These are phyloP conservation scores for Moesziomyces antarcticus DNA, from an alignment of 1,284 basidiomycete genomes.

Conservation along the genomic window DNA sequence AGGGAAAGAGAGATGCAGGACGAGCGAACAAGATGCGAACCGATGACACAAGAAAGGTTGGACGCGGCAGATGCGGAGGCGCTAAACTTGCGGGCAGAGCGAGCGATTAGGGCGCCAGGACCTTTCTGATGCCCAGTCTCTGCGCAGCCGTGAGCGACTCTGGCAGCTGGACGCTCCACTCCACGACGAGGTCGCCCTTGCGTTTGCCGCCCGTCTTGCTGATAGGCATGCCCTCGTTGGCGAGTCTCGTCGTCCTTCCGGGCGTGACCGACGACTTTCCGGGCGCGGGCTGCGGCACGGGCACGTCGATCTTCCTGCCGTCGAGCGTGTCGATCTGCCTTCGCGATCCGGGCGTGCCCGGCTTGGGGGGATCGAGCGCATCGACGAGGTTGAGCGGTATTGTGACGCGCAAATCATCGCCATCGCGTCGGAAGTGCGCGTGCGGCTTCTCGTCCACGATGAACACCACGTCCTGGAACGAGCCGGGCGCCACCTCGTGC, in stretches of 20 bases:
- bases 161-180: slow-evolving; percentile 64
- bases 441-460: slow-evolving; percentile 66
- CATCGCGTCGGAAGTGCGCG: slow-evolving; percentile 56
- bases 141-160: slow-evolving; percentile 54
- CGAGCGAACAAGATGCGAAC: neutral
- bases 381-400: slow-evolving; percentile 58
- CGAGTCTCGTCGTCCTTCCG: slow-evolving; percentile 62
- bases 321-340: slow-evolving; percentile 57
- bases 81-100: neutral
- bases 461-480: slow-evolving; percentile 65
- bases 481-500: slow-evolving; percentile 61
- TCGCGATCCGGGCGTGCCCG: slow-evolving; percentile 49
- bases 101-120: slow-evolving; percentile 32
- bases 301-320: slow-evolving; percentile 57
- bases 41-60: neutral
- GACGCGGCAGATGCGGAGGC: neutral
- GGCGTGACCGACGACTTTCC: slow-evolving; percentile 54
- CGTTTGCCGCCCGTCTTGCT: slow-evolving; percentile 58
- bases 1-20: too few species aligned
- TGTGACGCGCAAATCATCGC: slow-evolving; percentile 60
- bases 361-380: slow-evolving; percentile 63
- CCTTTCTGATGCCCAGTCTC: slow-evolving; percentile 50
- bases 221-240: slow-evolving; percentile 66
- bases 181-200: slow-evolving; percentile 65
- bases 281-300: slow-evolving; percentile 50